Conservation (phyloP, 2,329 filamentous ascomycete genomes). For the Ophiobolus disseminans region DNA sequence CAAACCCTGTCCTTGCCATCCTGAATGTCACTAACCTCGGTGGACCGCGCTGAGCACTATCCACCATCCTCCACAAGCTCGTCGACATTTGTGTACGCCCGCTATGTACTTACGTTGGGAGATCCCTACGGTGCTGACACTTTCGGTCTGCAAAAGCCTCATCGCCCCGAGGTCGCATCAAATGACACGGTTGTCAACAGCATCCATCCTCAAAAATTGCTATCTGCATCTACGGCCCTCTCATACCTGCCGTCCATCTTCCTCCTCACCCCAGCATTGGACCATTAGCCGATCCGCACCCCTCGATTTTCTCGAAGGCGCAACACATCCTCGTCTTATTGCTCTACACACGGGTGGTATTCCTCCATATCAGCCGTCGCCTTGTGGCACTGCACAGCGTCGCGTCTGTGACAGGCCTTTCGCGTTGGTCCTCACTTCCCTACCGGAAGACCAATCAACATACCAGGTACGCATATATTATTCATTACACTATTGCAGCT, state of each 20-base stretch:
- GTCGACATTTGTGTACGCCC: conserved; percentile 38
- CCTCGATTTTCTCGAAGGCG: conserved; percentile 10
- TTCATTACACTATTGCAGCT: conserved; percentile 30
- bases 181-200: conserved; percentile 34
- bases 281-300: conserved; percentile 24
- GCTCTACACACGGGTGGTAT: conserved; percentile 26
- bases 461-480: conserved; percentile 45
- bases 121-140: conserved; percentile 43
- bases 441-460: conserved; percentile 31
- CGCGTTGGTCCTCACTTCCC: conserved; percentile 34
- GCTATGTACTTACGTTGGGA: conserved; percentile 41
- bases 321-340: conserved; percentile 38
- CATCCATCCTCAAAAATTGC: conserved; percentile 20
- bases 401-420: conserved; percentile 29
- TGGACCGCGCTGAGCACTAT: conserved; percentile 43
- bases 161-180: conserved; percentile 15
- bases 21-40: conserved; percentile 33
- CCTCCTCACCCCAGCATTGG: conserved; percentile 24
- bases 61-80: conserved; percentile 47
- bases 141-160: conserved; percentile 35
- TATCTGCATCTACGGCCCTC: conserved; percentile 28
- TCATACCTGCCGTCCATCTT: conserved; percentile 9
- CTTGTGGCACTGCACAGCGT: conserved; percentile 20
- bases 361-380: conserved; percentile 32
- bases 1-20: conserved; percentile 35